Conservation (phyloP, 805 yeast species). For the Saccharomyces paradoxus region DNA sequence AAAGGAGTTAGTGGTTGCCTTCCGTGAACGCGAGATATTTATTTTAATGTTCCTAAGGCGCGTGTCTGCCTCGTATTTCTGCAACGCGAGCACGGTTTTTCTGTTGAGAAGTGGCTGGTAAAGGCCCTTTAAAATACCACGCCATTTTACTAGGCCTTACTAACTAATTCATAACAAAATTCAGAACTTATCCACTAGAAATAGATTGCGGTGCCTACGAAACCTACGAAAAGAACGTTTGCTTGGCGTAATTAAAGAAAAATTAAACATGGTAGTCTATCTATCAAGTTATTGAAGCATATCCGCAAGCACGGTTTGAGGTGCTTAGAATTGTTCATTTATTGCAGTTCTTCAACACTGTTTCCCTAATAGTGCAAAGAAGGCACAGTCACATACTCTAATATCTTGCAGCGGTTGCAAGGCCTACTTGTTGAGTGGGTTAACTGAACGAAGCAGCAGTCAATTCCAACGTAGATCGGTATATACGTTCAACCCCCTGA, state of each 20-base stretch:
- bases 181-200: background rate
- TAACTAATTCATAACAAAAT: background rate
- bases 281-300: no score
- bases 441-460: no score
- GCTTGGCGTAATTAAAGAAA: background rate
- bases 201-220: background rate
- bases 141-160: background rate
- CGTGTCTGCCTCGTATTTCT: background rate
- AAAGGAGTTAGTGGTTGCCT: background rate
- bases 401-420: background rate
- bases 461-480: no score
- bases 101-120: background rate
- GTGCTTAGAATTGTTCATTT: background rate
- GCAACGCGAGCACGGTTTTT: background rate
- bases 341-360: background rate
- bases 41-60: background rate
- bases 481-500: no score
- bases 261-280: no score
- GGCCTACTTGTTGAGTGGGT: no score
- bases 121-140: background rate
- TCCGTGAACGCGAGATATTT: background rate
- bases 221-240: background rate
- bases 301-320: background rate
- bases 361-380: background rate
- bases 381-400: background rate